phyloP scores from a whole-genome alignment of 768 basidiomycete species.

The Boletus rufocinnamomeus region DNA sequence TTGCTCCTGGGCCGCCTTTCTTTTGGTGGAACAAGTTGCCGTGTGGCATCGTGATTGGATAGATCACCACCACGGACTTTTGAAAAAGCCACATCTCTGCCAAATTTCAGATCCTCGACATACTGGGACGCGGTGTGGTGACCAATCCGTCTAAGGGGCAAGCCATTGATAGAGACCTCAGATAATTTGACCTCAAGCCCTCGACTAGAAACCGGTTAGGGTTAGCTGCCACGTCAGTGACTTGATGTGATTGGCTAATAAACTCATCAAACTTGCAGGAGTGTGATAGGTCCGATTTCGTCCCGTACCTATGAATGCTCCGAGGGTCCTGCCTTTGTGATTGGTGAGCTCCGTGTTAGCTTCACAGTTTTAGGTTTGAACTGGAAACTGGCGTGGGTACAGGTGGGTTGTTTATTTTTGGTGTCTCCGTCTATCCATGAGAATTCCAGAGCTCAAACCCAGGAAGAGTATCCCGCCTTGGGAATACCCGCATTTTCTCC shows the following conservation, averaged over 20 bases:
- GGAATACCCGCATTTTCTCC: not conserved
- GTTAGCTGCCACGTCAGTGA: not conserved
- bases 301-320: not conserved
- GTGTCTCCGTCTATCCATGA: not conserved
- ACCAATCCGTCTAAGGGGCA: not conserved
- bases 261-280: not conserved
- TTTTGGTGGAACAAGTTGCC: not conserved
- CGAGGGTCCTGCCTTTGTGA: not conserved
- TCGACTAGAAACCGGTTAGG: not conserved
- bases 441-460: not conserved
- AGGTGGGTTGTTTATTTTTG: not conserved
- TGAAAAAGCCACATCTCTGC: not conserved
- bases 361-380: not conserved
- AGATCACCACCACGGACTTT: not conserved
- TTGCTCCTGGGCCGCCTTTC: not conserved
- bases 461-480: not conserved
- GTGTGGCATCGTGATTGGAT: not conserved
- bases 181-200: not conserved
- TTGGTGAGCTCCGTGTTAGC: not conserved
- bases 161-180: not conserved
- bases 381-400: not conserved
- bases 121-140: not conserved
- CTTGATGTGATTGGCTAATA: not conserved
- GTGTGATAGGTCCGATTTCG: not conserved
- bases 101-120: not conserved